These are phyloP conservation scores for Asterophora parasitica DNA, from an alignment of 768 basidiomycete species.

Conservation along the genomic window DNA sequence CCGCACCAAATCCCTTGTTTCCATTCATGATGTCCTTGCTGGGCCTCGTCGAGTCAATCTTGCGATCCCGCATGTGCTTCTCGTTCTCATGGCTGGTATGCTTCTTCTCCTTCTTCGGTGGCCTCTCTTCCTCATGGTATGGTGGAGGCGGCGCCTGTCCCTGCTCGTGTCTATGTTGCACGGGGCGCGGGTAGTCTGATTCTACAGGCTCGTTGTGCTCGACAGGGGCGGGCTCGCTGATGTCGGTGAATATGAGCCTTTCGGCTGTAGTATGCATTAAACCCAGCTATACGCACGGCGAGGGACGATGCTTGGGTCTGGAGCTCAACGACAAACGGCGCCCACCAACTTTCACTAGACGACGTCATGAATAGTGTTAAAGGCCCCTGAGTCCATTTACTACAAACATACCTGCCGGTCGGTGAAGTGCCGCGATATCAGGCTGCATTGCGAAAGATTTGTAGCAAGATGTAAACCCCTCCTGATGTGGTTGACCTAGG, in stretches of 20 bases:
- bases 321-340: conserved; percentile 44
- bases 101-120: conserved; percentile 46
- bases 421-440: conserved; percentile 29
- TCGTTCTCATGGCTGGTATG: conserved; percentile 34
- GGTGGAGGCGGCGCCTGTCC: conserved; percentile 27
- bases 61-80: conserved; percentile 44
- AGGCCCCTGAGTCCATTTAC: neutral
- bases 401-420: conserved; percentile 42
- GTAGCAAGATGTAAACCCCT: too few relatives aligned
- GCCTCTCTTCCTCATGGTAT: conserved; percentile 43
- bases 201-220: conserved; percentile 14
- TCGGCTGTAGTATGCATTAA: neutral
- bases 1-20: conserved; percentile 36
- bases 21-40: conserved; percentile 35
- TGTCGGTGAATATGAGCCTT: too few relatives aligned
- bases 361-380: neutral
- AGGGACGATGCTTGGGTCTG: conserved; percentile 31
- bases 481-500: too few relatives aligned
- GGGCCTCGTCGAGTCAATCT: conserved; percentile 44
- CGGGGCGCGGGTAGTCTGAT: conserved; percentile 54
- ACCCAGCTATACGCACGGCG: conserved; percentile 24
- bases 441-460: conserved; percentile 3
- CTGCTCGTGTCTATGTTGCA: conserved; percentile 29
- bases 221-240: neutral
- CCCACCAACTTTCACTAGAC: conserved; percentile 44